phyloP scores from a whole-genome alignment of 192 early-diverging fungal species.

The Coemansia sp. region DNA sequence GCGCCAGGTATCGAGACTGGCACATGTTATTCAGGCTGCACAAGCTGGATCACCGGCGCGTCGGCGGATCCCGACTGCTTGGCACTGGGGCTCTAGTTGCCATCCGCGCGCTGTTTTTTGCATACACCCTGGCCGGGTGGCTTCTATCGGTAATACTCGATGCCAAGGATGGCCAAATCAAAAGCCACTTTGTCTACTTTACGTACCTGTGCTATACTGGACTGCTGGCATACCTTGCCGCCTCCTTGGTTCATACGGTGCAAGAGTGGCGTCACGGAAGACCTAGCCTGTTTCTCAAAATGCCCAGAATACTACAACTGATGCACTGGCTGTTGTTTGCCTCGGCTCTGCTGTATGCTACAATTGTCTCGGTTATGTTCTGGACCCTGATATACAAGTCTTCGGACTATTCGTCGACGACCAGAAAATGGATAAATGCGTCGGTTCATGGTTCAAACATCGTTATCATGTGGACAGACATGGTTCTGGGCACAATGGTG shows the following conservation, averaged over 20 bases:
- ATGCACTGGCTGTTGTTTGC: conserved; percentile 50
- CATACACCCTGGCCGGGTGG: conserved; percentile 38
- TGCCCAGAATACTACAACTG: conserved; percentile 34
- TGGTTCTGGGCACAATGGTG: conserved; percentile 24
- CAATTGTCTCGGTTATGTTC: conserved; percentile 30
- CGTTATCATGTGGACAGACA: conserved; percentile 24
- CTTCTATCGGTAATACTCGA: conserved; percentile 22
- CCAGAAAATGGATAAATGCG: conserved; percentile 24
- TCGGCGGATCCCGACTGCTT: conserved; percentile 21
- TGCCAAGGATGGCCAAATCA: conserved; percentile 14
- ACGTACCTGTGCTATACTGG: conserved; percentile 49
- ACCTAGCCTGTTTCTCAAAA: conserved; percentile 13
- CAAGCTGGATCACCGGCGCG: conserved; percentile 26
- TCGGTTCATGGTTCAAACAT: conserved; percentile 42
- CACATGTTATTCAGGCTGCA: conserved; percentile 23
- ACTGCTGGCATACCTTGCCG: conserved; percentile 23
- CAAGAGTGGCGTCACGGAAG: conserved; percentile 6
- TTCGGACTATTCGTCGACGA: not conserved
- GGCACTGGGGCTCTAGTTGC: conserved; percentile 9
- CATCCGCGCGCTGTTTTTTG: conserved; percentile 20
- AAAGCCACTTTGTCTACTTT: conserved; percentile 41
- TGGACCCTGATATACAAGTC: conserved; percentile 38
- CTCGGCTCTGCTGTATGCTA: conserved; percentile 31
- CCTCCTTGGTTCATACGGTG: conserved; percentile 25
- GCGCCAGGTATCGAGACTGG: conserved; percentile 7